A percentile compares a stretch with the other conserved stretches of the same genome.
phyloP scores from a whole-genome alignment of 139 green algal species.

The Volvox africanus region DNA sequence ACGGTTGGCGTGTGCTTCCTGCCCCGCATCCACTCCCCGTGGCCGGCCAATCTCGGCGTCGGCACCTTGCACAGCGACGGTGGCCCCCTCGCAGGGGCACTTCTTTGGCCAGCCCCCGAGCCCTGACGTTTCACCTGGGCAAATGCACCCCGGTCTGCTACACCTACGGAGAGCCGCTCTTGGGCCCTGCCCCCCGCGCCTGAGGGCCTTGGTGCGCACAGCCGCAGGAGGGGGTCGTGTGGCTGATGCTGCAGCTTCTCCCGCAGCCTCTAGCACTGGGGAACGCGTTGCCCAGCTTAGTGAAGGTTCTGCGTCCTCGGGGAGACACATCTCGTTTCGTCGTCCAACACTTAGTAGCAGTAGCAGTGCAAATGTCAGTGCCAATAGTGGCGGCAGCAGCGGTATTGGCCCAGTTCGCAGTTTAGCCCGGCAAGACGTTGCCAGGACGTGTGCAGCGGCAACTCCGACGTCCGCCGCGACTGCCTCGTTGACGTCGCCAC shows the following conservation, averaged over 20 bases:
- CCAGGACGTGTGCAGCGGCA: neutral
- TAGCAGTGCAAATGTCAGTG: neutral
- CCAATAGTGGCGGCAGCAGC: neutral
- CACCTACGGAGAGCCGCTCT: neutral
- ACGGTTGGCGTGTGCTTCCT: neutral
- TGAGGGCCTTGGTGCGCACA: neutral
- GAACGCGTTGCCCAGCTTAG: neutral
- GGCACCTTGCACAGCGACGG: neutral
- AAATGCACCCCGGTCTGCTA: neutral
- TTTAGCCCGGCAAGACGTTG: neutral
- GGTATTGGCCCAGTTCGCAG: neutral
- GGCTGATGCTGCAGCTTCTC: neutral
- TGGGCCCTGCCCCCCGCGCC: neutral
- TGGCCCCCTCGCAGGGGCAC: neutral
- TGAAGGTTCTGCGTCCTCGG: neutral
- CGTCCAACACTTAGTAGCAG: neutral
- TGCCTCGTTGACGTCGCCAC: neutral
- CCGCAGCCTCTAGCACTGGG: neutral
- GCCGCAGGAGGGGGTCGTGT: neutral
- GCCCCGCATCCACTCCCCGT: slow-evolving; percentile 2
- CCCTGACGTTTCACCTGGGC: too few species aligned
- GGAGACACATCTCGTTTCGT: neutral
- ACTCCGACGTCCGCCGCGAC: neutral
- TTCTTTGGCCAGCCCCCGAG: neutral
- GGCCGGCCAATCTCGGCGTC: neutral